Evolutionary conservation across 352 stramenopile species (phyloP).

Genomic region (Phytophthora palmivora): DNA sequence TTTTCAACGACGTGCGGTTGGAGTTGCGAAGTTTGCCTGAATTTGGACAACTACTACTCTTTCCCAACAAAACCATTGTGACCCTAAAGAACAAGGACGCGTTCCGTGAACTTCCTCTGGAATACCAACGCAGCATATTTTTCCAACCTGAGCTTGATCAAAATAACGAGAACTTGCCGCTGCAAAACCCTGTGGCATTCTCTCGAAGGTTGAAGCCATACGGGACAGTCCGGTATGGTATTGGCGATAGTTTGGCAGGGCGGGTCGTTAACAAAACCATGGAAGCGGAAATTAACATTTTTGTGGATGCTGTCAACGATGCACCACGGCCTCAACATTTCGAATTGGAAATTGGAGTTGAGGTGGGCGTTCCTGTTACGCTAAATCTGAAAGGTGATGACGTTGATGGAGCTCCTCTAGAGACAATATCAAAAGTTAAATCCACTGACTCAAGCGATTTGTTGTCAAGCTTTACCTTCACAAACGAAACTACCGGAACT

Average conservation of each 20-base stretch:
- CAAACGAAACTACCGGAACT: constrained; percentile 3
- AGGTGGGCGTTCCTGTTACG: constrained; percentile 20
- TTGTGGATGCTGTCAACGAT: constrained; percentile 60
- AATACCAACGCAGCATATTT: constrained; percentile 59
- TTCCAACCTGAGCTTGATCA: constrained; percentile 52
- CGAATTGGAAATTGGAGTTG: constrained; percentile 36
- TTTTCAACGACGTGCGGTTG: constrained; percentile 68
- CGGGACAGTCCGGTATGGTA: constrained; percentile 38
- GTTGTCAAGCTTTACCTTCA: constrained; percentile 29
- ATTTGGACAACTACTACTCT: constrained; percentile 58
- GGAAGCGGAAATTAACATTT: constrained; percentile 54
- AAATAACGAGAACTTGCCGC: constrained; percentile 57
- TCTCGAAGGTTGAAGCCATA: constrained; percentile 47
- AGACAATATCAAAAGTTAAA: neutral
- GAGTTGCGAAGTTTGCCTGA: constrained; percentile 57
- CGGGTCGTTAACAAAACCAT: constrained; percentile 41
- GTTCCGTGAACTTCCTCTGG: constrained; percentile 52
- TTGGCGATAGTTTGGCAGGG: constrained; percentile 40
- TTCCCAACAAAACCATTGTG: constrained; percentile 54
- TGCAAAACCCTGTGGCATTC: constrained; percentile 45
- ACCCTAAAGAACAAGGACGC: constrained; percentile 40
- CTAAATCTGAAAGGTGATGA: constrained; percentile 55
- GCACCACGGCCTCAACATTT: constrained; percentile 34
- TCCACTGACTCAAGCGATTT: constrained; percentile 9
- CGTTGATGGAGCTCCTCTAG: constrained; percentile 31